Evolutionary conservation across 495 filamentous ascomycete genomes (phyloP).

Genomic region (Cercophora newfieldiana): DNA sequence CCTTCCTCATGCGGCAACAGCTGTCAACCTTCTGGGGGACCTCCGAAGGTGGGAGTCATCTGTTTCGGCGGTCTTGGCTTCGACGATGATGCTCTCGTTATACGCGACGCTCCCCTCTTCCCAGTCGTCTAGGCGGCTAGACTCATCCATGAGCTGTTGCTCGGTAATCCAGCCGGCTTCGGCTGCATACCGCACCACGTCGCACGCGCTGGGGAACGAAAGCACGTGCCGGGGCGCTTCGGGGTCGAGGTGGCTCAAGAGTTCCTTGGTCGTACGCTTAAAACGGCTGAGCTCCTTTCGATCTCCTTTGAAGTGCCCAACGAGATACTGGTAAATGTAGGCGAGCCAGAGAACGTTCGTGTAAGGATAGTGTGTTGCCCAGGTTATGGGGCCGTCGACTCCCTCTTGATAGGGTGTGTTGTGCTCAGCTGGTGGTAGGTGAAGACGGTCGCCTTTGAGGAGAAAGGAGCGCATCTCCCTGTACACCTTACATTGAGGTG

Average conservation of each 20-base stretch:
- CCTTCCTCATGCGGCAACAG: not conserved
- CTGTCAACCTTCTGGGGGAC: slow-evolving; percentile 9
- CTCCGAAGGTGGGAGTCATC: slow-evolving; percentile 11
- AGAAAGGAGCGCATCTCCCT: slow-evolving; percentile 55
- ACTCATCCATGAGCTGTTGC: slow-evolving; percentile 43
- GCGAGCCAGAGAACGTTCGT: slow-evolving; percentile 58
- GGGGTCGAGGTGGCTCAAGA: slow-evolving; percentile 45
- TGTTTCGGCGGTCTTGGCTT: slow-evolving; percentile 2
- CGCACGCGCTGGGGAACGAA: slow-evolving; percentile 44
- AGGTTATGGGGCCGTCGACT: slow-evolving; percentile 40
- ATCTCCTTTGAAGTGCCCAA: slow-evolving; percentile 35
- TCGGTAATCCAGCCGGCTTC: slow-evolving; percentile 49
- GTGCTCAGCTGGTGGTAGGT: slow-evolving; percentile 36
- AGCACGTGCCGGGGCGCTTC: slow-evolving; percentile 37
- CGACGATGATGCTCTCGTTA: slow-evolving; percentile 14
- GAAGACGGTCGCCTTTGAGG: slow-evolving; percentile 33
- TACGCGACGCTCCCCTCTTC: slow-evolving; percentile 27
- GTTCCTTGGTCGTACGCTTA: slow-evolving; percentile 40
- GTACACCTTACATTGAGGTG: slow-evolving; percentile 48
- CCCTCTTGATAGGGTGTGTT: slow-evolving; percentile 37
- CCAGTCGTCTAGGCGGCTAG: slow-evolving; percentile 32
- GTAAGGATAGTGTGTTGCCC: slow-evolving; percentile 46
- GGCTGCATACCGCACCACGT: slow-evolving; percentile 44
- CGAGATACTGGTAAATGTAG: slow-evolving; percentile 49
- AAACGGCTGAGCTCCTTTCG: slow-evolving; percentile 39